Evolutionary conservation across 1,284 basidiomycete species (phyloP), one percentile per base, ranked within the genome.

Genomic region (Limonomyces culmigenus): DNA sequence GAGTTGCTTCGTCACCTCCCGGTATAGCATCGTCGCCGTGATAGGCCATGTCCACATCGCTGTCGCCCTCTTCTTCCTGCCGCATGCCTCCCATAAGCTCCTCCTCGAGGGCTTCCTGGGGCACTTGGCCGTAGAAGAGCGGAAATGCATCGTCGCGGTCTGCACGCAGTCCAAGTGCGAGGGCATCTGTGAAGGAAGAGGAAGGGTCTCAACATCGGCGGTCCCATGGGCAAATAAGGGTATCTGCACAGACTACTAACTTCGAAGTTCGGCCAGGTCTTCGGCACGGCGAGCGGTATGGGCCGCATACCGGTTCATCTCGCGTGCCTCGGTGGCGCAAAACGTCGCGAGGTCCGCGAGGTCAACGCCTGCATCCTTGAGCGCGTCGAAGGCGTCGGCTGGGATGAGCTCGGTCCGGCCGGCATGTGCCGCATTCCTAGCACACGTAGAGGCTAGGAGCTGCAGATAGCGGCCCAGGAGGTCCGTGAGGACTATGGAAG

Each of bases 271-370:
- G 35, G 61, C 58, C 46, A 84, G 54, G 49, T 83, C 79, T 50
- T 81, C 78, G 12, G 67, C 57, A 44, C 79, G 60, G 45, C 73
- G 60, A 27, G 56, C 56, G 3, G 72, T 71, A 47, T 70, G 67
- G 6, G 66, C 52, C 6, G 70, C 68, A 51, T 80, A 81, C 23
- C 74, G 62, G 29, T 63, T 60, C 39, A 83, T 50, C 44, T 85
- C 81, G 44, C 58, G 60, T 11, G 65, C 78, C 50, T 84, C 80
- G 2, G 63, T 58, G 19, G 53, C 50, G 35, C 59, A 65, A 46
- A 77, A 84, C 40, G 77, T 73, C 17, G 50, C 55, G 34, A 85
- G 53, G 48, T 85, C 80, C 8, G 78, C 69, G n/a, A 78, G 39
- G 33, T 60, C 66, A 0, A 78, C 62, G 15, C 80, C 80, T 11